Evolutionary conservation across 768 basidiomycete species (phyloP).

Genomic region (Termitomyces heimii): DNA sequence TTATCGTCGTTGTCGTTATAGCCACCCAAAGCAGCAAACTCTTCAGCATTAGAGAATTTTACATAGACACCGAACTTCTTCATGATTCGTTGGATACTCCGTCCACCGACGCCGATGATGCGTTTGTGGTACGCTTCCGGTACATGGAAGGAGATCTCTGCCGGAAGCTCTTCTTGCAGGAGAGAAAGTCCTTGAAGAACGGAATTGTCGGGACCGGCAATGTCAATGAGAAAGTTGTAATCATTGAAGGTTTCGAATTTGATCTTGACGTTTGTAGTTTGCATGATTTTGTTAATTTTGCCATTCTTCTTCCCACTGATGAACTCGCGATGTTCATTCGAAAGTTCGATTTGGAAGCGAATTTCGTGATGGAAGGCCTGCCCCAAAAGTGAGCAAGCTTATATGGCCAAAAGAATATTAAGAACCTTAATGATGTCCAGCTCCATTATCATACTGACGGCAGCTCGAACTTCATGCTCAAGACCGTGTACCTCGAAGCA

Average conservation of each 20-base stretch:
- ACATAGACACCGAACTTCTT: constrained; percentile 99
- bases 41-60: constrained; percentile 97
- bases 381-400: not conserved
- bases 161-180: constrained; percentile 95
- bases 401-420: constrained; percentile 9
- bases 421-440: constrained; percentile 85
- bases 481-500: constrained; percentile 96
- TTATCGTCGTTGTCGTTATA: constrained; percentile 98
- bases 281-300: constrained; percentile 99
- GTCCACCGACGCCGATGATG: constrained; percentile 96
- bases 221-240: constrained; percentile 90
- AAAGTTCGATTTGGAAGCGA: constrained; percentile 95
- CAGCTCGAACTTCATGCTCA: constrained; percentile 84
- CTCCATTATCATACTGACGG: constrained; percentile 82
- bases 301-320: constrained; percentile 99
- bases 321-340: constrained; percentile 97
- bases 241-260: constrained; percentile 99
- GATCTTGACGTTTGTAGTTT: constrained; percentile 94
- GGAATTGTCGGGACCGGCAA: constrained; percentile 78
- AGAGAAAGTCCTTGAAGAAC: constrained; percentile 84
- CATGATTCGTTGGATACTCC: constrained; percentile 99
- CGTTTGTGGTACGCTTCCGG: constrained; percentile 98
- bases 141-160: constrained; percentile 97
- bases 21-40: constrained; percentile 90
- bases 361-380: constrained; percentile 96